A percentile compares a stretch with the other conserved stretches of the same genome.
These are phyloP conservation scores for Ceriops decandra DNA, from an alignment of 345 rosid genomes.

Conservation along the genomic window DNA sequence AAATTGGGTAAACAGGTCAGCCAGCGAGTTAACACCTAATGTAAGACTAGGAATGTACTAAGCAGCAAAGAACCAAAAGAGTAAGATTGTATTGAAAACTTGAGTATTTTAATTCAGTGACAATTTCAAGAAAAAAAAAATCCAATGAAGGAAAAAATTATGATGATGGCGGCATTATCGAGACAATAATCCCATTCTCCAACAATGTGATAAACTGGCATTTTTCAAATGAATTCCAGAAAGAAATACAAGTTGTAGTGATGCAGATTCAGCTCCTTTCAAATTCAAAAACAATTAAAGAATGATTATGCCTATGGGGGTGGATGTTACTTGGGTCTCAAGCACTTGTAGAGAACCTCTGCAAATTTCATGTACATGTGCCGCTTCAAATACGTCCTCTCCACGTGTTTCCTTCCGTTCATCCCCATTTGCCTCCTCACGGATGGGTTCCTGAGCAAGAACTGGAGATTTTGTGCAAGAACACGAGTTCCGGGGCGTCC, in stretches of 20 bases:
- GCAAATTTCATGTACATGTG: conserved; percentile 83
- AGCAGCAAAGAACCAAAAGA: too few relatives aligned
- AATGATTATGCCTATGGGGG: conserved; percentile 18
- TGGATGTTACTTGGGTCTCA: conserved; percentile 50
- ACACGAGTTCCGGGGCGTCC: conserved; percentile 51
- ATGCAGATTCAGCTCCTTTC: conserved; percentile 3
- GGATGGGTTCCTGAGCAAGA: conserved; percentile 50
- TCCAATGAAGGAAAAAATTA: too few relatives aligned
- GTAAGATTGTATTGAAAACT: too few relatives aligned
- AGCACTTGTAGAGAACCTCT: conserved; percentile 69
- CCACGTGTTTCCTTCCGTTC: conserved; percentile 64
- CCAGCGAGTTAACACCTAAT: too few relatives aligned
- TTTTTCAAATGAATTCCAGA: not conserved
- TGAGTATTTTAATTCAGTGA: too few relatives aligned
- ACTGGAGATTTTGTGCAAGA: conserved; percentile 54
- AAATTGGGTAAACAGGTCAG: too few relatives aligned
- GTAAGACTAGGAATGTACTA: too few relatives aligned
- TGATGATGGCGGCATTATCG: too few relatives aligned
- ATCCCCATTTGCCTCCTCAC: conserved; percentile 53
- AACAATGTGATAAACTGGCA: too few relatives aligned
- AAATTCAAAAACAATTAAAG: conserved; percentile 34
- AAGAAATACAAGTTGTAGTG: not conserved
- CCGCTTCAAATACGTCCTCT: conserved; percentile 66
- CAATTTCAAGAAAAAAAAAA: too few relatives aligned
- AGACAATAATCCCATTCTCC: too few relatives aligned